Evolutionary conservation across 2,329 filamentous ascomycete genomes (phyloP).

Genomic region (Hymenoscyphus fructigenus): DNA sequence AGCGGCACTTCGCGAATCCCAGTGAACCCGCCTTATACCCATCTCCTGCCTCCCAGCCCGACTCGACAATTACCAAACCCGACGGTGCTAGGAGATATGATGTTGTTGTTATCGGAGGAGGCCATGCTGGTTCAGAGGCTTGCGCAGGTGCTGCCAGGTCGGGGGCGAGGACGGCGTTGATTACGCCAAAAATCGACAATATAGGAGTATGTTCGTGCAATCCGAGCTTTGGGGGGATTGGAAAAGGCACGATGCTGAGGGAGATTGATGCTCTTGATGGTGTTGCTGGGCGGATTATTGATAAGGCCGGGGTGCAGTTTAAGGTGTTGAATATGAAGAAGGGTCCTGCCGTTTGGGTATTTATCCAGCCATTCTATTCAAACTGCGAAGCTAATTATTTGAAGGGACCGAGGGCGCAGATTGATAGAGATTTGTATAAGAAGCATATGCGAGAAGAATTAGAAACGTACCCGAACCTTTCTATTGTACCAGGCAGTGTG

Average conservation of each 20-base stretch:
- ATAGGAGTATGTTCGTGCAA: slow-evolving; percentile 96
- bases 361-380: neutral
- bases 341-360: slow-evolving; percentile 85
- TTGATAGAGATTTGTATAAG: slow-evolving; percentile 87
- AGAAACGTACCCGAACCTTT: slow-evolving; percentile 71
- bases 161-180: slow-evolving; percentile 82
- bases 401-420: slow-evolving; percentile 85
- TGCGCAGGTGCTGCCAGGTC: slow-evolving; percentile 85
- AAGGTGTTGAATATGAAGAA: slow-evolving; percentile 84
- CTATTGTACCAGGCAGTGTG: slow-evolving; percentile 81
- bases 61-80: neutral
- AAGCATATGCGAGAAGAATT: slow-evolving; percentile 89
- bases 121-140: slow-evolving; percentile 93
- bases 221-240: slow-evolving; percentile 96
- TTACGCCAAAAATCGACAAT: slow-evolving; percentile 86
- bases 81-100: slow-evolving; percentile 56
- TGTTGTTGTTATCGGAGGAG: slow-evolving; percentile 93
- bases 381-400: slow-evolving; percentile 6
- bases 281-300: slow-evolving; percentile 81
- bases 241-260: slow-evolving; percentile 92
- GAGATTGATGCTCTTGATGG: slow-evolving; percentile 96
- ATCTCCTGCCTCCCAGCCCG: no score
- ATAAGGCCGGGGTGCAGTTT: slow-evolving; percentile 95
- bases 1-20: slow-evolving; percentile 27
- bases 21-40: neutral